Conservation (phyloP, 202 grass and related monocot species). For the Carex sylvatica region DNA sequence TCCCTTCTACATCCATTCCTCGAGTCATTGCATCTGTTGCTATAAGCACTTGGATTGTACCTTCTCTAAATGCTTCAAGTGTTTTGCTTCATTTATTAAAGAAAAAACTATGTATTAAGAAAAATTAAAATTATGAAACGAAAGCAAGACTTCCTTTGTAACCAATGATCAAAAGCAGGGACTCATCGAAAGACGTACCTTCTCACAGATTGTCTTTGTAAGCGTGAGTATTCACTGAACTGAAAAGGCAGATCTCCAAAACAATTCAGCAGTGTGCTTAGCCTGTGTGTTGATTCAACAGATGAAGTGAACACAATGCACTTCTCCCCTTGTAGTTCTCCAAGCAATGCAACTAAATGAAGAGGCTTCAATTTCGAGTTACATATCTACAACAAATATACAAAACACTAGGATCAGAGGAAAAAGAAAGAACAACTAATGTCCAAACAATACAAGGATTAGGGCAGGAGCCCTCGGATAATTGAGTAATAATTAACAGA, state of each 20-base stretch:
- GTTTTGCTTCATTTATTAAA: conserved; percentile 53
- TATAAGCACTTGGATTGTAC: conserved; percentile 72
- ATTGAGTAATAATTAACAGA: not conserved
- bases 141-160: not conserved
- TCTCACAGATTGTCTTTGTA: conserved; percentile 72
- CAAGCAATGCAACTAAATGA: conserved; percentile 73
- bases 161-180: not conserved
- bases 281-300: conserved; percentile 83
- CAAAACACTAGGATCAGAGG: not conserved
- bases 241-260: conserved; percentile 74
- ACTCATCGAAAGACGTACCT: conserved; percentile 45
- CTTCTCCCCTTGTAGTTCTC: conserved; percentile 65
- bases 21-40: conserved; percentile 95
- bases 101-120: conserved; percentile 17
- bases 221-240: conserved; percentile 90
- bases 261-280: conserved; percentile 74
- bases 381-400: conserved; percentile 55
- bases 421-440: conserved; percentile 1
- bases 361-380: conserved; percentile 84
- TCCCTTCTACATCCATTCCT: conserved; percentile 89
- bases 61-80: conserved; percentile 78
- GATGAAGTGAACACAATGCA: conserved; percentile 91
- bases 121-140: not conserved
- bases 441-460: not conserved
- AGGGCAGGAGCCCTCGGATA: not conserved